phyloP scores from a whole-genome alignment of 208 protist genomes.

The Crithidia mellificae region DNA sequence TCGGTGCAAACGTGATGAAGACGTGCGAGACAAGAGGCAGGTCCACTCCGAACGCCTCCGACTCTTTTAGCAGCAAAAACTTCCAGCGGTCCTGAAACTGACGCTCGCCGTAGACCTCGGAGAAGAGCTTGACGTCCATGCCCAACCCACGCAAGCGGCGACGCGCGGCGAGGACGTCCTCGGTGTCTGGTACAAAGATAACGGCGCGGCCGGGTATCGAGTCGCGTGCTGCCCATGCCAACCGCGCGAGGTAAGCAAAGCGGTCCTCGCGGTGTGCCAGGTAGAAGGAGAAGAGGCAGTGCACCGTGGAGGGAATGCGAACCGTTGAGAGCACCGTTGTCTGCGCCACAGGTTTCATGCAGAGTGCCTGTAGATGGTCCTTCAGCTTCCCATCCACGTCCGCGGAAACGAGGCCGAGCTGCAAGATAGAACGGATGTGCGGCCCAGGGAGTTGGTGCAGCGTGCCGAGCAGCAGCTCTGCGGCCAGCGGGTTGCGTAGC shows the following conservation, averaged over 20 bases:
- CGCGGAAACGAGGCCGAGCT: constrained; percentile 79
- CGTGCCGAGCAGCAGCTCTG: constrained; percentile 79
- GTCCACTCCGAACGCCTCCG: constrained; percentile 74
- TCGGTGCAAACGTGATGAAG: constrained; percentile 78
- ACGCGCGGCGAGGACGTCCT: constrained; percentile 61
- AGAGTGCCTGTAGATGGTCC: constrained; percentile 76
- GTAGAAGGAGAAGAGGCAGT: constrained; percentile 86
- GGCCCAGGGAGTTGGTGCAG: constrained; percentile 83
- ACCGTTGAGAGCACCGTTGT: constrained; percentile 73
- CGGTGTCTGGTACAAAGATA: constrained; percentile 61
- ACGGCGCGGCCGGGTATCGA: constrained; percentile 76
- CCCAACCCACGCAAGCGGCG: constrained; percentile 58
- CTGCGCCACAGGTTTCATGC: constrained; percentile 73
- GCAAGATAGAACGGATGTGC: constrained; percentile 81
- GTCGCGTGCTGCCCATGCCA: constrained; percentile 66
- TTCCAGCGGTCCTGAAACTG: constrained; percentile 63
- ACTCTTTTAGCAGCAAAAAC: constrained; percentile 77
- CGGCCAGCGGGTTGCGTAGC: constrained; percentile 69
- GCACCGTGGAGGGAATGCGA: constrained; percentile 69
- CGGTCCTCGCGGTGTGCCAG: constrained; percentile 36
- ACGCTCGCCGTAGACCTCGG: constrained; percentile 64
- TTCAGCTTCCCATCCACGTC: constrained; percentile 66
- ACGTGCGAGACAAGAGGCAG: constrained; percentile 84
- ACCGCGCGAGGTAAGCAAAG: constrained; percentile 43
- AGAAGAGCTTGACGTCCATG: constrained; percentile 80